These are phyloP conservation scores for Cymbopogon citratus DNA, from an alignment of 176 grass and related monocot genomes.

Conservation along the genomic window DNA sequence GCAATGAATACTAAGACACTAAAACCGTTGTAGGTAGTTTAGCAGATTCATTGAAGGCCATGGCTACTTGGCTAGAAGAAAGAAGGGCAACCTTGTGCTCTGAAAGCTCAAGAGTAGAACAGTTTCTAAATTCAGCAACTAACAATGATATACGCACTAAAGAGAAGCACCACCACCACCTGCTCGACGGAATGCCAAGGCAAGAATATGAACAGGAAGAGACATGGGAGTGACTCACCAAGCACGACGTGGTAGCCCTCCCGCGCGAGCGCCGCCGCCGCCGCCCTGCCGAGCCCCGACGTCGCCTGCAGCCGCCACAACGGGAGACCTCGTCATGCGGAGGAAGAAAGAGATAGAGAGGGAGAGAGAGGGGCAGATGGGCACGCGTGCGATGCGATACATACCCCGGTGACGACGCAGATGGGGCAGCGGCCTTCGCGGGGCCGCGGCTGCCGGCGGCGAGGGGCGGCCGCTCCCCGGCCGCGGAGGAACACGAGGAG, in stretches of 20 bases:
- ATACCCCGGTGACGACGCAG: constrained; percentile 84
- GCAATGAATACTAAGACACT: neutral
- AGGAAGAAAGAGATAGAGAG: no score
- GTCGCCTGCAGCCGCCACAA: constrained; percentile 46
- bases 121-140: neutral
- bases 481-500: constrained; percentile 39
- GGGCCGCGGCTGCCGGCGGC: neutral
- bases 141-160: neutral
- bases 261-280: constrained; percentile 47
- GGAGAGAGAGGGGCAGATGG: neutral
- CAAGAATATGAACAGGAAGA: neutral
- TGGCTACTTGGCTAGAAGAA: no score
- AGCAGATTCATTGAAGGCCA: no score
- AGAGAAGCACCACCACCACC: neutral
- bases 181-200: constrained; percentile 18
- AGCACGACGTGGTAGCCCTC: constrained; percentile 78
- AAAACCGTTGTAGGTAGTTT: neutral
- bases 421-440: constrained; percentile 4
- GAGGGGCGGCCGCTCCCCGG: neutral
- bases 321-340: neutral
- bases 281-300: constrained; percentile 67
- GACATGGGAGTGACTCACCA: constrained; percentile 29
- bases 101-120: neutral
- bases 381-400: neutral
- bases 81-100: no score